These are phyloP conservation scores for Heliosperma pusillum DNA, from an alignment of 148 eudicot genomes.

Conservation along the genomic window DNA sequence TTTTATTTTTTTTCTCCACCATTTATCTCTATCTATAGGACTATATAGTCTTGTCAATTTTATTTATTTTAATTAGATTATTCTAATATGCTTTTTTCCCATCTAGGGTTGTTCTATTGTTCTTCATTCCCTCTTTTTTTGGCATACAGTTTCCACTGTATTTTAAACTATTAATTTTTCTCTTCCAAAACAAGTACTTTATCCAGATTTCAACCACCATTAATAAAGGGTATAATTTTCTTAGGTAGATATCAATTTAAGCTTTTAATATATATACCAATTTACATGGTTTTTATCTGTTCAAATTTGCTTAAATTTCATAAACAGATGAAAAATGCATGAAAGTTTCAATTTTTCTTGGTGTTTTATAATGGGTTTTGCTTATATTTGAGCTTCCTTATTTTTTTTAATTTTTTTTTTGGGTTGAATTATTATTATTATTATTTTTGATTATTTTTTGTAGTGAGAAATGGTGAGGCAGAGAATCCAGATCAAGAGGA, in stretches of 20 bases:
- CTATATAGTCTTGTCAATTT: neutral
- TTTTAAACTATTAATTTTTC: neutral
- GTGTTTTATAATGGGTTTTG: neutral
- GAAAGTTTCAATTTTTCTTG: conserved; percentile 5
- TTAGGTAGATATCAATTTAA: neutral
- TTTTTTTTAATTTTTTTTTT: conserved; percentile 5
- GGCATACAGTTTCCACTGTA: conserved; percentile 12
- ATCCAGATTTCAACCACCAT: neutral
- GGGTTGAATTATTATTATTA: neutral
- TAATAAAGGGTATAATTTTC: neutral
- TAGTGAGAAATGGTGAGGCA: conserved; percentile 36
- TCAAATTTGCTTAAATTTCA: neutral
- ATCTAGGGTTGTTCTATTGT: conserved; percentile 32
- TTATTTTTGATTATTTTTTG: neutral
- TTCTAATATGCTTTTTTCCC: conserved; percentile 5
- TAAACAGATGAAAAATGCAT: neutral
- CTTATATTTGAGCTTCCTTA: conserved; percentile 6
- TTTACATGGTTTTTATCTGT: neutral
- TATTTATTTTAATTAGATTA: neutral
- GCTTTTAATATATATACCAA: neutral
- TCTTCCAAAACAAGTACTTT: neutral
- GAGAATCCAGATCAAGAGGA: conserved; percentile 45
- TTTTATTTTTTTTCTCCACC: neutral
- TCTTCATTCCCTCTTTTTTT: conserved; percentile 22
- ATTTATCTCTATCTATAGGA: neutral